Evolutionary conservation across 495 filamentous ascomycete genomes (phyloP).

Genomic region (Xylaria venustula): DNA sequence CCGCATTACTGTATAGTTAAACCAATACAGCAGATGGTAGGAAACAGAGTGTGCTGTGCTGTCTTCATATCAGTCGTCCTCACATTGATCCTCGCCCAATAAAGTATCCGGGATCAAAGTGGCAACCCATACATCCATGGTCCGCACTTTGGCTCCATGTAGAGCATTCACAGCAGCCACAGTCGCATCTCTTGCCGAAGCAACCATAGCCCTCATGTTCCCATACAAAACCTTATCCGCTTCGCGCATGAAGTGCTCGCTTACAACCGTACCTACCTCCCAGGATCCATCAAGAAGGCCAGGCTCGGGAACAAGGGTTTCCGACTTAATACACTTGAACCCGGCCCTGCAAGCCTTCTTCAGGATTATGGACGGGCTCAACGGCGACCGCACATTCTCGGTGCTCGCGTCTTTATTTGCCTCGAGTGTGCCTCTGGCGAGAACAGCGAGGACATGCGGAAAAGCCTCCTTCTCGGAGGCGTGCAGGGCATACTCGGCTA

Average conservation of each 20-base stretch:
- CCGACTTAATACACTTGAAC: not conserved
- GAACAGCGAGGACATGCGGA: constrained; percentile 45
- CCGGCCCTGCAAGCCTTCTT: not conserved
- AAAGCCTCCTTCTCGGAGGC: constrained; percentile 23
- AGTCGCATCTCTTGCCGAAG: constrained; percentile 35
- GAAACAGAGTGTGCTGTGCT: too few species aligned
- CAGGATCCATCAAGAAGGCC: constrained; percentile 46
- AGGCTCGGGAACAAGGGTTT: constrained; percentile 25
- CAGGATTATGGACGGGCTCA: not conserved
- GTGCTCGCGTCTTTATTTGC: not conserved
- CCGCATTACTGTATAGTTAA: too few species aligned
- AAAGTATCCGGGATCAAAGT: constrained; percentile 16
- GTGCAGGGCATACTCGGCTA: constrained; percentile 42
- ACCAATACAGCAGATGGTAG: too few species aligned
- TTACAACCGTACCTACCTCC: constrained; percentile 38
- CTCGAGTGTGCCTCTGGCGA: constrained; percentile 31
- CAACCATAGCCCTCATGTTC: constrained; percentile 36
- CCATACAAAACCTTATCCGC: constrained; percentile 28
- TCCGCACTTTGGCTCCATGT: constrained; percentile 32
- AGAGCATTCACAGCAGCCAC: constrained; percentile 29
- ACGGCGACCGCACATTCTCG: not conserved
- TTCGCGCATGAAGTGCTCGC: constrained; percentile 23
- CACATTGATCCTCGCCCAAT: not conserved
- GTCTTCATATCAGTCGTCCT: too few species aligned
- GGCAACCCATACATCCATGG: constrained; percentile 52